These are phyloP conservation scores for Chaetomiaceae sp. DNA, from an alignment of 2,329 filamentous ascomycete genomes.

Conservation along the genomic window DNA sequence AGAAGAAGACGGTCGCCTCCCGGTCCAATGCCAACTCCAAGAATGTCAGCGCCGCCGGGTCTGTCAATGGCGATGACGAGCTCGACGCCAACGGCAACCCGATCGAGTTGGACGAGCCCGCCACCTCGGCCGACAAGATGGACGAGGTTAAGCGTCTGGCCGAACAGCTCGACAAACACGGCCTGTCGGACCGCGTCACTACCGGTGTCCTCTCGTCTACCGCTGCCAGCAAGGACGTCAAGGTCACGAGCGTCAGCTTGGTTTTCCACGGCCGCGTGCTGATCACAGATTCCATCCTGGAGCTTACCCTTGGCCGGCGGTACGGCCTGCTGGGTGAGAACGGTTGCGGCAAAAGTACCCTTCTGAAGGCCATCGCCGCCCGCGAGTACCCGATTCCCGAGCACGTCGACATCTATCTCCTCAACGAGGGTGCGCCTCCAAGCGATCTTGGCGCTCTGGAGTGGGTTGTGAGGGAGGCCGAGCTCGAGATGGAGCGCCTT, in stretches of 20 bases:
- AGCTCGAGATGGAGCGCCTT: constrained; percentile 84
- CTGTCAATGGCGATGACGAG: constrained; percentile 64
- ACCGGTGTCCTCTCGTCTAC: constrained; percentile 92
- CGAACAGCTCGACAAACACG: constrained; percentile 91
- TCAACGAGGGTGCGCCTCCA: constrained; percentile 93
- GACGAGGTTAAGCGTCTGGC: constrained; percentile 81
- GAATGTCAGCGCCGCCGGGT: constrained; percentile 54
- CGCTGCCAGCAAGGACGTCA: constrained; percentile 82
- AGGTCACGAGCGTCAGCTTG: constrained; percentile 87
- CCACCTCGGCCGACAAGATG: constrained; percentile 65
- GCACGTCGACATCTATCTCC: constrained; percentile 94
- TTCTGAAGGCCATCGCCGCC: constrained; percentile 87
- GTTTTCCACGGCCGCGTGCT: constrained; percentile 98
- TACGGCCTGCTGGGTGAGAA: constrained; percentile 97
- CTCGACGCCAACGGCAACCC: constrained; percentile 58
- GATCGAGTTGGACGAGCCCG: constrained; percentile 55
- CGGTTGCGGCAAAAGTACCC: constrained; percentile 97
- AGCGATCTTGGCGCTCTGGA: constrained; percentile 86
- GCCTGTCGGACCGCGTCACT: constrained; percentile 94
- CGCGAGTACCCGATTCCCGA: constrained; percentile 95
- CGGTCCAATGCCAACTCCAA: constrained; percentile 62
- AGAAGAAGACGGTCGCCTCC: constrained; percentile 64
- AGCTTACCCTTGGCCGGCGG: constrained; percentile 85
- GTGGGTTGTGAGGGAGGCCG: constrained; percentile 93
- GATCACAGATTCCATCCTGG: constrained; percentile 87